Evolutionary conservation across 352 stramenopile species (phyloP), one percentile per base, ranked within the genome.

Genomic region (Phytophthora vignae): DNA sequence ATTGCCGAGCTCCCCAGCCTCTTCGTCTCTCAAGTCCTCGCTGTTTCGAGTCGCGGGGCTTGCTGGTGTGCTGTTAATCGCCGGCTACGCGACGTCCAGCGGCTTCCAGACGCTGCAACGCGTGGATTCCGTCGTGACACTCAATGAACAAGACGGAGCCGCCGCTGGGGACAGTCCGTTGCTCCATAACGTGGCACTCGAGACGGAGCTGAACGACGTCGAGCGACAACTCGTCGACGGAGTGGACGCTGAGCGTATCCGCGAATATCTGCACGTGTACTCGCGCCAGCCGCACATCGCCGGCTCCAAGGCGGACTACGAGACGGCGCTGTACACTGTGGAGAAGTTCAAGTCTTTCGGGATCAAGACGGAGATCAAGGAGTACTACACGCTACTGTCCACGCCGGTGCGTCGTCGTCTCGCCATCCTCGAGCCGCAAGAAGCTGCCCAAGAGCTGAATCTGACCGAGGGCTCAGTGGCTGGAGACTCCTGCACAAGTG

Each of bases 311-410:
- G 73, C 81, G 44, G 82, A 90, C 72, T 88, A 90, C 70, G 59
- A 78, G 54, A 90, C 82, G 61, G 79, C 76, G 7, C 21, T 86
- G 62, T 87, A 84, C 65, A 88, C 79, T 6, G 78, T 81, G 25
- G 40, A 82, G 61, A 58, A 82, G 61, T 84, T 95, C 44, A 55
- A 78, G 46, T 66, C 76, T 4, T 85, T 85, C 52, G 88, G 88
- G 7, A 74, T 96, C 42, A 71, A 87, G 17, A 78, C 86, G 29
- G 73, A 85, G 55, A 90, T 91, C 60, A 79, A 90, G 71, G 72
- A 90, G 42, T 85, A 96, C 54, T 77, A 92, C 57, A 82, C 83
- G 31, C 64, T 94, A 38, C 64, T 97, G 48, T 95, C 87, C 22
- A 76, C 83, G 50, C 90, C 90, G 0, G 65, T 87, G 15, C 69